phyloP scores from a whole-genome alignment of 345 rosid genomes.

The Lenwebbia sp. region DNA sequence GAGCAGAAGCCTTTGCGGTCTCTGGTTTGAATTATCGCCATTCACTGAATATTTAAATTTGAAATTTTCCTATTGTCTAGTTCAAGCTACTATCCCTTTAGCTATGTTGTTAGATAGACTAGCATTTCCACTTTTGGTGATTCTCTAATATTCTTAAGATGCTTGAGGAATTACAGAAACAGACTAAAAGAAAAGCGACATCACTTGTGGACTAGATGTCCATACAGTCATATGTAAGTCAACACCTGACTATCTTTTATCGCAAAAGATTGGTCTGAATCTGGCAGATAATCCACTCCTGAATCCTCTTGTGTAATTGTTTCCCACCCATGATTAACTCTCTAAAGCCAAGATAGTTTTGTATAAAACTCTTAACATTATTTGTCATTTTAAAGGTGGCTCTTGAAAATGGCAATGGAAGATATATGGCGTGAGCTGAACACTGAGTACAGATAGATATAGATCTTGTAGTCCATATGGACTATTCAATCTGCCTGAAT shows the following conservation, averaged over 20 bases:
- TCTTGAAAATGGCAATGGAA: background rate
- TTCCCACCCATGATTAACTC: background rate
- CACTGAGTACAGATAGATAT: background rate
- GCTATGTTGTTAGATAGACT: background rate
- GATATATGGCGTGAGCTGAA: background rate
- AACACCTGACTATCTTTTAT: background rate
- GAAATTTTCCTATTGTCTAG: background rate
- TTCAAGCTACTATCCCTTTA: background rate
- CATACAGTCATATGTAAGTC: background rate
- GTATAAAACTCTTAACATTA: background rate
- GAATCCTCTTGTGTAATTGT: background rate
- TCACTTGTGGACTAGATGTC: background rate
- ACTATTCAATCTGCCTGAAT: background rate
- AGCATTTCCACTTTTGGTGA: background rate
- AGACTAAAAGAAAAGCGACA: background rate
- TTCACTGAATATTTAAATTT: background rate
- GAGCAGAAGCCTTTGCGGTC: constrained; percentile 65
- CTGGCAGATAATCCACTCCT: background rate
- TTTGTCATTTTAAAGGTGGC: background rate
- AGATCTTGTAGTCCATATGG: background rate
- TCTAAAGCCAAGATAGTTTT: background rate
- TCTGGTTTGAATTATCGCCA: constrained; percentile 30
- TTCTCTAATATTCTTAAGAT: background rate
- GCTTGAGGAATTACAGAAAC: background rate
- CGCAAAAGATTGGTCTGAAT: background rate